phyloP scores from a whole-genome alignment of 495 filamentous ascomycete genomes.

The Platismatia glauca region DNA sequence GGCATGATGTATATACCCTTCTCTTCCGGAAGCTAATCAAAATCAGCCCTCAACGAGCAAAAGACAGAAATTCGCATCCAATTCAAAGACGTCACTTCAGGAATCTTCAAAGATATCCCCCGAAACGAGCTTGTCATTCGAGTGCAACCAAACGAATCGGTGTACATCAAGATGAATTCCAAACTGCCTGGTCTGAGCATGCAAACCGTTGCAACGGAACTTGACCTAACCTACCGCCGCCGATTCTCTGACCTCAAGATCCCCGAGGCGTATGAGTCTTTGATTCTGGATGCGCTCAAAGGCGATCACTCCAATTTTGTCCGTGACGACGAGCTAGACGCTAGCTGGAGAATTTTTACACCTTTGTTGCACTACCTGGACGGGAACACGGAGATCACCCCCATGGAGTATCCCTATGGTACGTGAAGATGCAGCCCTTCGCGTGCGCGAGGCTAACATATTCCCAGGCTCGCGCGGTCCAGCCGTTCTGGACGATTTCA shows the following conservation, averaged over 20 bases:
- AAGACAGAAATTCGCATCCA: slow-evolving; percentile 99
- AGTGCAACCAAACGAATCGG: slow-evolving; percentile 97
- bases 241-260: slow-evolving; percentile 99
- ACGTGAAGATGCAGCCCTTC: slow-evolving; percentile 34
- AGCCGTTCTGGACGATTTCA: slow-evolving; percentile 95
- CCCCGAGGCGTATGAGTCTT: slow-evolving; percentile 95
- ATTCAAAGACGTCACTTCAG: slow-evolving; percentile 97
- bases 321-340: slow-evolving; percentile 95
- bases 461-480: slow-evolving; percentile 83
- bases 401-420: slow-evolving; percentile 99
- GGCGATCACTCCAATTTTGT: slow-evolving; percentile 99
- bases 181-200: slow-evolving; percentile 97
- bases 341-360: slow-evolving; percentile 97
- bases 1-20: not conserved
- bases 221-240: slow-evolving; percentile 95
- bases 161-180: slow-evolving; percentile 99
- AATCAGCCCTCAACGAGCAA: slow-evolving; percentile 85
- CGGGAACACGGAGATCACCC: slow-evolving; percentile 96
- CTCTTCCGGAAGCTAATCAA: slow-evolving; percentile 9
- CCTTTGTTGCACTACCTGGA: slow-evolving; percentile 96
- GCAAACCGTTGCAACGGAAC: slow-evolving; percentile 98
- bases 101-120: slow-evolving; percentile 99
- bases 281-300: slow-evolving; percentile 96
- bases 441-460: slow-evolving; percentile 6
- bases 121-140: slow-evolving; percentile 99